Evolutionary conservation across 192 early-diverging fungal species (phyloP), one percentile per base, ranked within the genome.

Genomic region (Gigaspora rosea): DNA sequence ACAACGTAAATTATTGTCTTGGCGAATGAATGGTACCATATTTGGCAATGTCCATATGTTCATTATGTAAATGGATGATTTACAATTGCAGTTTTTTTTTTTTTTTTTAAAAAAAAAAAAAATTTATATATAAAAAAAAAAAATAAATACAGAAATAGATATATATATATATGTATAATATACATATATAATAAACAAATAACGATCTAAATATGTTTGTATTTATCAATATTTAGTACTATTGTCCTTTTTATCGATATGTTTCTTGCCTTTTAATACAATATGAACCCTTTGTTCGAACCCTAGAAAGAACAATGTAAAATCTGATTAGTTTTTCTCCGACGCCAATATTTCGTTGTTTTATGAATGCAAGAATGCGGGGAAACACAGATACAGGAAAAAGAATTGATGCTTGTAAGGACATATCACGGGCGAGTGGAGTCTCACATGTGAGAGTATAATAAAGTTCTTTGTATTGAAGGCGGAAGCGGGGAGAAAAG

Each of bases 261-360:
- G 69, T 71, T 71, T 71, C 50, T 54, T 71, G 10, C 69, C 32
- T 71, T 52, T 20, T 71, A 51, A 52, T 71, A 52, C 49, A 33
- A 71, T 20, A 27, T 52, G n/a, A 52, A 52, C 22, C 27, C 16
- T 71, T 32, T 71, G 49, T 52, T 32, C 13, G 18, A 63, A 62
- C 22, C 33, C 15, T 32, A 33, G 12, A 15, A 59, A 59, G 27
- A 22, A 62, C 27, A 63, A 63, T 62, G 33, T 63, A 63, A 63
- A 27, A 63, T 22, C 33, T 22, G 27, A 33, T 63, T 63, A 33
- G 61, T 63, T 63, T 63, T 63, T 33, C 33, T 63, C 61, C 61
- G 13, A 63, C 61, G 61, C 61, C 61, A 33, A 33, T 27, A 33
- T 63, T 59, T 22, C 41, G 41, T 63, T 63, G 61, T 63, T 32